Evolutionary conservation across 345 rosid species (phyloP), one percentile per base, ranked within the genome.

Genomic region (Kernera saxatilis): DNA sequence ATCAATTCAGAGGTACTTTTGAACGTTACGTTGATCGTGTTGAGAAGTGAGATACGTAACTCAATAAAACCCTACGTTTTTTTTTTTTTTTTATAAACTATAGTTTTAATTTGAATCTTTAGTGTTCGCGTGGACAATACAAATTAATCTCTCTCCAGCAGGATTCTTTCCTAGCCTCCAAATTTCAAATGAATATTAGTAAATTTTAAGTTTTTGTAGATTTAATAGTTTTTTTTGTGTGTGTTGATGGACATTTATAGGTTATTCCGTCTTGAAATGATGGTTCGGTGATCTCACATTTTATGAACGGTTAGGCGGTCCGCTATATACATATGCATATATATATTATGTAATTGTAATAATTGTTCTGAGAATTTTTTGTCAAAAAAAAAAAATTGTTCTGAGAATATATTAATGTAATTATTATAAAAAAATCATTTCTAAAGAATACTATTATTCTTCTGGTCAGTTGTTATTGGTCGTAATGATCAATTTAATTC

Each of bases 1-100:
- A 60, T 39, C 43, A 50, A 27, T 29, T 51, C 21, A 51, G 36
- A 60, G 60, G 60, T 71, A 39, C 62, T 12, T 39, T 23, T 61
- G 43, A 27, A 63, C 55, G 69, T 55, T 54, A 69, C 43, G 55
- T 15, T 56, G 46, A 56, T 69, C 45, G 25, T 62, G 70, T 62
- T 54, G 54, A 40, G 44, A 21, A 23, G 63, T 14, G 17, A 30
- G 37, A 62, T 71, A 52, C 54, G 62, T 30, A 62, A 51, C 53
- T 29, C 62, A 51, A 19, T 11, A 23, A 70, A 48, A 36, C 58
- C 15, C 35, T 44, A 32, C 60, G 75, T 21, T 60, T 59, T 59
- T 21, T 10, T 41, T 27, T 59, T 21, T 10, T 41, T 27, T 37
- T 58, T 39, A 23, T 58, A 36, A 59, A 25, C 29, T 57, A 45